A percentile compares a stretch with the other conserved stretches of the same genome.
These are phyloP conservation scores for Sporothrix phasma DNA, from an alignment of 2,329 filamentous ascomycete genomes.

Conservation along the genomic window DNA sequence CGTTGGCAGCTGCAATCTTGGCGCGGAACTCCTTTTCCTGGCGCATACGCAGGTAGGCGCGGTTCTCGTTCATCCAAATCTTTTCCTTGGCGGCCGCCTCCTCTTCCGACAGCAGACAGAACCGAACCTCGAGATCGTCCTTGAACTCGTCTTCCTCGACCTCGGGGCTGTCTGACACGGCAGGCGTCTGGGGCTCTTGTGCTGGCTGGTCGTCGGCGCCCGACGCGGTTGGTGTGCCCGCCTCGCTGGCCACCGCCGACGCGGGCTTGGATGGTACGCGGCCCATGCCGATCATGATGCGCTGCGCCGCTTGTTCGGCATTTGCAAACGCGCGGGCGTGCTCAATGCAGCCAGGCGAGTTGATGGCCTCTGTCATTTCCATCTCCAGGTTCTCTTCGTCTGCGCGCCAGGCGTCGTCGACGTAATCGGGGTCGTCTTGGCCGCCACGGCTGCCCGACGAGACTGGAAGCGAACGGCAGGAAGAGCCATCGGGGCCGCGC, in stretches of 20 bases:
- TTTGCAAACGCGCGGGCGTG: conserved; percentile 49
- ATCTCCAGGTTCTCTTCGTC: conserved; percentile 57
- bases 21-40: conserved; percentile 73
- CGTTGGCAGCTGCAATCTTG: conserved; percentile 39
- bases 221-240: not conserved
- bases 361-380: conserved; percentile 62
- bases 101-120: conserved; percentile 62
- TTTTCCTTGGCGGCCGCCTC: conserved; percentile 78
- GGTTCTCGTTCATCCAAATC: conserved; percentile 92
- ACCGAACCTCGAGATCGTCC: conserved; percentile 76
- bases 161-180: conserved; percentile 49
- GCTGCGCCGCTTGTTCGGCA: conserved; percentile 42
- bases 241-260: not conserved
- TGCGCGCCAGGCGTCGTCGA: conserved; percentile 52
- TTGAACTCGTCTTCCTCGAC: conserved; percentile 77
- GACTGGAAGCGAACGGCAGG: conserved; percentile 18
- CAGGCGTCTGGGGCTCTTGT: not conserved
- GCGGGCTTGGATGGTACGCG: not conserved
- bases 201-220: not conserved
- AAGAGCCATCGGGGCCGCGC: conserved; percentile 15
- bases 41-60: conserved; percentile 80
- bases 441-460: not conserved
- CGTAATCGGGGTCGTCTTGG: conserved; percentile 38
- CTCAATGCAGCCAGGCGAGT: conserved; percentile 45
- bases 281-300: conserved; percentile 17